A percentile compares a stretch with the other conserved stretches of the same genome.
These are phyloP conservation scores for Alisma plantagoaquatica DNA, from an alignment of 106 monocot species.

Conservation along the genomic window DNA sequence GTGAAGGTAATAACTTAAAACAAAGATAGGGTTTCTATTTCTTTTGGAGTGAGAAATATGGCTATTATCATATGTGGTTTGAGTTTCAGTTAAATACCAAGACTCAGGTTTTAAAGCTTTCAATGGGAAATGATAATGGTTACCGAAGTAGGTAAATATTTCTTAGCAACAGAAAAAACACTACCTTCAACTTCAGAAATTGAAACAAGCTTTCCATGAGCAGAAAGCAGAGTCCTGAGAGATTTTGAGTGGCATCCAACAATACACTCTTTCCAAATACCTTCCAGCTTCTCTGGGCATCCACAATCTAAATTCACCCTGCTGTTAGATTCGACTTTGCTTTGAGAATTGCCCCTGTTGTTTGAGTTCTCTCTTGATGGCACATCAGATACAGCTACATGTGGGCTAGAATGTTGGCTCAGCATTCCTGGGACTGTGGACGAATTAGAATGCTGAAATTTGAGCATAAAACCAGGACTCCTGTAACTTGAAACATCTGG, in stretches of 20 bases:
- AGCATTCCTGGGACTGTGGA: conserved; percentile 6
- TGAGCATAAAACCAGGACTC: conserved; percentile 6
- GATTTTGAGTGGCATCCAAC: conserved; percentile 61
- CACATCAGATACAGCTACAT: conserved; percentile 2
- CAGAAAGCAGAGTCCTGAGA: conserved; percentile 37
- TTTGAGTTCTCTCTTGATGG: conserved; percentile 10
- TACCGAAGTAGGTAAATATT: too few relatives aligned
- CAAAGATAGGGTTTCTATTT: too few relatives aligned
- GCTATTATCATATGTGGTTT: too few relatives aligned
- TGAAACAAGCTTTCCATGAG: conserved; percentile 56
- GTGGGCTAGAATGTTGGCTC: conserved; percentile 16
- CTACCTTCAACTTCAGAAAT: conserved; percentile 53
- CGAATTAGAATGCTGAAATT: conserved; percentile 10
- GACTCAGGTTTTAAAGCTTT: too few relatives aligned
- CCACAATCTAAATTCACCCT: too few relatives aligned
- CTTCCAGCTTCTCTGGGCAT: conserved; percentile 26
- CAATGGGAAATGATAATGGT: too few relatives aligned
- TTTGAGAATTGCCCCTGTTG: too few relatives aligned
- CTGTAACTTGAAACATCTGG: conserved; percentile 6
- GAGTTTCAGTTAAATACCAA: too few relatives aligned
- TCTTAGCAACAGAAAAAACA: too few relatives aligned
- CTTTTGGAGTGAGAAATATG: too few relatives aligned
- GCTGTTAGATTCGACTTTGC: too few relatives aligned
- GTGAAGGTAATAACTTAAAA: too few relatives aligned
- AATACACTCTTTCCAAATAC: conserved; percentile 73